Evolutionary conservation across 768 basidiomycete species (phyloP).

Genomic region (Kockovaella imperatae): DNA sequence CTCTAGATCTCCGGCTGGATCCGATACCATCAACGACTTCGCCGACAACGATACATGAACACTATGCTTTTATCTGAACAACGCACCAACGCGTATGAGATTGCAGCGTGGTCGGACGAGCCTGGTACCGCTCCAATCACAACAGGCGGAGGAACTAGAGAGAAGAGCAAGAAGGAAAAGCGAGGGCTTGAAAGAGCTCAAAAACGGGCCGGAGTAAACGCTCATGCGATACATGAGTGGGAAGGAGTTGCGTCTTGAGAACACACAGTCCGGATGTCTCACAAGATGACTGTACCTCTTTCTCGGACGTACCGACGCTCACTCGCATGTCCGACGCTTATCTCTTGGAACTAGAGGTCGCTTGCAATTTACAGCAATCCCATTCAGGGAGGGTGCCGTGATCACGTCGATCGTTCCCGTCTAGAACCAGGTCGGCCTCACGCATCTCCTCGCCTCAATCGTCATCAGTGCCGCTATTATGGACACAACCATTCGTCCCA

Average conservation of each 20-base stretch:
- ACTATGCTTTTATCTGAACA: conserved; percentile 21
- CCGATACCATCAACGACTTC: conserved; percentile 20
- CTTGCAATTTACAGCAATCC: no score
- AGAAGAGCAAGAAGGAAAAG: conserved; percentile 18
- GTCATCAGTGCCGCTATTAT: no score
- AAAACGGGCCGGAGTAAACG: conserved; percentile 33
- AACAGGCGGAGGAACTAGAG: not conserved
- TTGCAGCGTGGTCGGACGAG: conserved; percentile 35
- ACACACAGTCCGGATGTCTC: no score
- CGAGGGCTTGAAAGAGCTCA: conserved; percentile 17
- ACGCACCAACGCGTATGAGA: conserved; percentile 27
- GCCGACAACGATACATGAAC: conserved; percentile 20
- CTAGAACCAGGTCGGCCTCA: no score
- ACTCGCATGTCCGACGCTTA: no score
- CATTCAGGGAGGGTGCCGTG: no score
- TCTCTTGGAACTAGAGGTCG: no score
- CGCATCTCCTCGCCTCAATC: no score
- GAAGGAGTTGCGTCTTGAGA: conserved; percentile 21
- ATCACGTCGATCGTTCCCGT: no score
- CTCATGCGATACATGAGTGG: conserved; percentile 35
- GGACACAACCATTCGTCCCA: no score
- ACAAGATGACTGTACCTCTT: no score
- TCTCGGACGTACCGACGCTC: no score
- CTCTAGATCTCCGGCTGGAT: conserved; percentile 30
- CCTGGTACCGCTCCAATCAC: conserved; percentile 19